Conservation (phyloP, 148 eudicot species). For the Chenopodium album region DNA sequence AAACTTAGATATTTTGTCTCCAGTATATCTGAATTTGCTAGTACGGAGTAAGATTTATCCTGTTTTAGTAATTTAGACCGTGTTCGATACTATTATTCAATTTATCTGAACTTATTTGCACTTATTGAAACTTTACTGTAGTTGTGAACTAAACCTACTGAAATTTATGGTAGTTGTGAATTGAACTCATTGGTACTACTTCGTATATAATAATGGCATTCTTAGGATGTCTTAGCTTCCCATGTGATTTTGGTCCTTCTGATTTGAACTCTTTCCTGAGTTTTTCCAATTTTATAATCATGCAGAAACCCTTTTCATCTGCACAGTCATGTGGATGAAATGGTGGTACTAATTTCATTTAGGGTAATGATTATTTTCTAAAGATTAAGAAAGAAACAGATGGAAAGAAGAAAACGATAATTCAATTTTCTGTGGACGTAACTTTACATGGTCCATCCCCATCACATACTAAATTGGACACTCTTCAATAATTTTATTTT, state of each 20-base stretch:
- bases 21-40: neutral
- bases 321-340: constrained; percentile 18
- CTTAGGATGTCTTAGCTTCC: neutral
- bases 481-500: constrained; percentile 1
- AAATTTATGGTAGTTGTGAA: neutral
- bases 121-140: neutral
- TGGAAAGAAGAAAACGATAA: constrained; percentile 2
- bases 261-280: neutral
- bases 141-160: neutral
- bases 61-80: neutral
- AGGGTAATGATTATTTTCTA: constrained; percentile 20
- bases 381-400: neutral
- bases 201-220: no score
- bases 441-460: constrained; percentile 13
- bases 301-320: constrained; percentile 17
- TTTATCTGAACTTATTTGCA: no score
- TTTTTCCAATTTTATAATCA: constrained; percentile 13
- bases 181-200: no score
- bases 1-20: neutral
- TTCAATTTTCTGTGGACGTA: constrained; percentile 15
- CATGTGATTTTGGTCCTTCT: neutral
- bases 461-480: constrained; percentile 1
- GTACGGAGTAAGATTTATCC: neutral
- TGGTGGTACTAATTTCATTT: constrained; percentile 5
- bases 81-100: no score